Evolutionary conservation across 257 asterid genomes (phyloP).

Genomic region (Craterostigma plantagineum): DNA sequence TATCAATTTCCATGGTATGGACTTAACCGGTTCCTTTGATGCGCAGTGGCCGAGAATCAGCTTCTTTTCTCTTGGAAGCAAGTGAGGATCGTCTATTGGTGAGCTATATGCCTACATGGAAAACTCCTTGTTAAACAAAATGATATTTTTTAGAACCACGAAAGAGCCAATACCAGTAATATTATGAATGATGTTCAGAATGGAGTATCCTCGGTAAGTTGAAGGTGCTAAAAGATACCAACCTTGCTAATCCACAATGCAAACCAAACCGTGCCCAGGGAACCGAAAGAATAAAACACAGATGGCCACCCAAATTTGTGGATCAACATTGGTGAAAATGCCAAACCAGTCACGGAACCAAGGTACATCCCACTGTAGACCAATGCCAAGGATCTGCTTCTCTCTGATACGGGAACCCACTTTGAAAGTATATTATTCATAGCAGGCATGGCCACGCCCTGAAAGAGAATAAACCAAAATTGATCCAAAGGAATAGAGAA

Average conservation of each 20-base stretch:
- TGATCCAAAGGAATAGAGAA: neutral
- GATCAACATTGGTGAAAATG: constrained; percentile 65
- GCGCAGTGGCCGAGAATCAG: constrained; percentile 44
- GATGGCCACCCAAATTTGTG: constrained; percentile 90
- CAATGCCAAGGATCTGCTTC: constrained; percentile 95
- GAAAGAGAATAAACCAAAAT: neutral
- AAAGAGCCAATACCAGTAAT: constrained; percentile 21
- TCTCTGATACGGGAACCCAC: constrained; percentile 95
- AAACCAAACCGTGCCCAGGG: constrained; percentile 88
- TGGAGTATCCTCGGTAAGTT: neutral
- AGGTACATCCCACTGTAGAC: constrained; percentile 99
- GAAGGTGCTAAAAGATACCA: constrained; percentile 10
- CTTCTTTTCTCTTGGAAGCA: constrained; percentile 26
- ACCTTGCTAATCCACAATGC: constrained; percentile 86
- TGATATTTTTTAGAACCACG: no score
- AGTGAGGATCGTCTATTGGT: no score
- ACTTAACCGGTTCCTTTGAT: constrained; percentile 43
- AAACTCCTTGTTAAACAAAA: no score
- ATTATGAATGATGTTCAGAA: constrained; percentile 10
- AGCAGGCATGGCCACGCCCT: constrained; percentile 96
- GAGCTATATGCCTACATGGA: no score
- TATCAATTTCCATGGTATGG: constrained; percentile 87
- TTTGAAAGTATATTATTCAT: constrained; percentile 85
- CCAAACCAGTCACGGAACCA: constrained; percentile 94
- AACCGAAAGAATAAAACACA: constrained; percentile 84